These are phyloP conservation scores for Komagataella phaffii DNA, from an alignment of 805 yeast genomes.

Conservation along the genomic window DNA sequence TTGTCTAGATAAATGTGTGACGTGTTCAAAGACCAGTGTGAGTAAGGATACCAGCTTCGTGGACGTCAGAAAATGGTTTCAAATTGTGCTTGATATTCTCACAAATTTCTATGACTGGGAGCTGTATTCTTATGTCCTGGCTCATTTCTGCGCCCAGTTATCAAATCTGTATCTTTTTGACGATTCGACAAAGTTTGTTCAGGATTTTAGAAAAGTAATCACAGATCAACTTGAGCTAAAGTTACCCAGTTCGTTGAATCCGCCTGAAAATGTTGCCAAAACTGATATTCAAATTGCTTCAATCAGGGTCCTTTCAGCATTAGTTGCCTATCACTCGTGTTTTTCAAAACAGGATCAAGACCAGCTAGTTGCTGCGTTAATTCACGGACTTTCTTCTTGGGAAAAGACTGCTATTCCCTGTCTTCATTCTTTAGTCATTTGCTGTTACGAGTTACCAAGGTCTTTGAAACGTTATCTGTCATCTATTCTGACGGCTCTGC, in stretches of 20 bases:
- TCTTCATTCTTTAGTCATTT: conserved; percentile 59
- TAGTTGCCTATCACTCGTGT: conserved; percentile 43
- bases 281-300: conserved; percentile 56
- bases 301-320: conserved; percentile 46
- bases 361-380: conserved; percentile 42
- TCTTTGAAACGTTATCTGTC: conserved; percentile 57
- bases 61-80: conserved; percentile 39
- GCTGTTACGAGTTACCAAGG: conserved; percentile 70
- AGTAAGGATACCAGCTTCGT: conserved; percentile 8
- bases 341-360: conserved; percentile 50
- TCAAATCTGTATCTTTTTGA: conserved; percentile 41
- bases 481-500: conserved; percentile 60
- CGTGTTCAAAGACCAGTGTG: conserved; percentile 6
- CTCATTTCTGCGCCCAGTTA: conserved; percentile 61
- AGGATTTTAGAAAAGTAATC: conserved; percentile 23
- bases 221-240: conserved; percentile 47
- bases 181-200: conserved; percentile 24
- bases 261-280: conserved; percentile 32
- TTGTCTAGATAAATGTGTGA: conserved; percentile 16
- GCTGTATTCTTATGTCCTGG: conserved; percentile 47
- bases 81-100: conserved; percentile 32
- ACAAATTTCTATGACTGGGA: conserved; percentile 56
- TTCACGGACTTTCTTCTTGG: conserved; percentile 58
- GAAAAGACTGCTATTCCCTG: conserved; percentile 70
- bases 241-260: conserved; percentile 25